Conservation (phyloP, 305 asterid species). For the Plantago coronopus region DNA sequence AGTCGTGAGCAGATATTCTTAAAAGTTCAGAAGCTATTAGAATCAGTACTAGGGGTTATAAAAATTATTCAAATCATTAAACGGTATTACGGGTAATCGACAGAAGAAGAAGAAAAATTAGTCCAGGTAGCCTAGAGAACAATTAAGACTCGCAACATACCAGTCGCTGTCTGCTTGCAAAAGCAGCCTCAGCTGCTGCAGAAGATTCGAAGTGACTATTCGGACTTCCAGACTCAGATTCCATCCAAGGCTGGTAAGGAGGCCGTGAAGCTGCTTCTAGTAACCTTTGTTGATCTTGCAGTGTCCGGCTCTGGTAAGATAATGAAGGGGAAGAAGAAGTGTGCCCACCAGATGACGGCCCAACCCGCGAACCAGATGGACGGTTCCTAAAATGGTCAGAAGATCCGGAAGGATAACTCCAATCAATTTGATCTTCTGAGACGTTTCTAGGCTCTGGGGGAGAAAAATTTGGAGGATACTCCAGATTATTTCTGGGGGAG, state of each 20-base stretch:
- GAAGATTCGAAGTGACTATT: slow-evolving; percentile 39
- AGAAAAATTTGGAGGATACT: slow-evolving; percentile 32
- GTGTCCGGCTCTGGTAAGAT: slow-evolving; percentile 33
- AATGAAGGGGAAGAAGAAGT: slow-evolving; percentile 31
- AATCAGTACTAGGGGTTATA: no score
- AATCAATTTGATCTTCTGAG: slow-evolving; percentile 34
- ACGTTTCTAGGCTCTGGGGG: slow-evolving; percentile 37
- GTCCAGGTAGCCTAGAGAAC: background rate
- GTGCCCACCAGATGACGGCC: slow-evolving; percentile 27
- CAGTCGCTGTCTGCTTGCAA: slow-evolving; percentile 46
- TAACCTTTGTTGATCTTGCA: slow-evolving; percentile 28
- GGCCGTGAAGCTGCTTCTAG: slow-evolving; percentile 35
- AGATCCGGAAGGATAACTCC: slow-evolving; percentile 37
- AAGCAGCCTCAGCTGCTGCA: slow-evolving; percentile 42
- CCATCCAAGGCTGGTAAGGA: slow-evolving; percentile 31
- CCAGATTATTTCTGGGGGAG: slow-evolving; percentile 28
- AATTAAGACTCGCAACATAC: slow-evolving; percentile 15
- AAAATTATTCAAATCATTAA: no score
- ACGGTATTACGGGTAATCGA: background rate
- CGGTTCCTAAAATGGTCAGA: slow-evolving; percentile 27
- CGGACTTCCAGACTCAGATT: slow-evolving; percentile 41
- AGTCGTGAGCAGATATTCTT: no score
- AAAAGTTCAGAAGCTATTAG: no score
- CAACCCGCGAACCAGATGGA: slow-evolving; percentile 35
- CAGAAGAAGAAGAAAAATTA: background rate